Percentiles rank a stretch among this genome's conserved stretches.
These are phyloP conservation scores for Boletus pseudopeckii DNA, from an alignment of 768 basidiomycete genomes.

Conservation along the genomic window DNA sequence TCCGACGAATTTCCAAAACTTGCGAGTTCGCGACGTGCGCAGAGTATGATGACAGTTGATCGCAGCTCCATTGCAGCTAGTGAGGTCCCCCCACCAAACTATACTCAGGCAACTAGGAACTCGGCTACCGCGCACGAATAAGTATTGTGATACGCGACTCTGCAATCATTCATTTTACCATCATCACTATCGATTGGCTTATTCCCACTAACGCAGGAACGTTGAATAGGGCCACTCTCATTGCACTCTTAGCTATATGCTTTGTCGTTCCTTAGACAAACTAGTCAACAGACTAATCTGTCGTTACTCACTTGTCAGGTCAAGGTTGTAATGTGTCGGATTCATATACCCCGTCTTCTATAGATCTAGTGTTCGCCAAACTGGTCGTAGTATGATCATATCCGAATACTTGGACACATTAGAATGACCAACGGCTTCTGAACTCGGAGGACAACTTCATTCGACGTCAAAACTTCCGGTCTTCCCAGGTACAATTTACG, in stretches of 20 bases:
- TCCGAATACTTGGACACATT: too few species aligned
- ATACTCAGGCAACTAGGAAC: conserved; percentile 17
- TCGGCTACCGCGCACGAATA: background rate
- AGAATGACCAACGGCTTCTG: too few species aligned
- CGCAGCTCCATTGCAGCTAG: conserved; percentile 11
- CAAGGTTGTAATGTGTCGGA: background rate
- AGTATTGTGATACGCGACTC: background rate
- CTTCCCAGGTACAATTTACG: background rate
- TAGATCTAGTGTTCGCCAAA: background rate
- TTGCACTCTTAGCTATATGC: background rate
- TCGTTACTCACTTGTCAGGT: background rate
- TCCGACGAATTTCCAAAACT: conserved; percentile 16
- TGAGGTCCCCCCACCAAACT: conserved; percentile 26
- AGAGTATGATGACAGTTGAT: background rate
- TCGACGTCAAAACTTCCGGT: background rate
- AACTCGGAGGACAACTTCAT: background rate
- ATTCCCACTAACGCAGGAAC: background rate
- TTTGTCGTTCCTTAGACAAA: background rate
- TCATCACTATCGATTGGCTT: background rate
- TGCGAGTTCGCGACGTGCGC: background rate
- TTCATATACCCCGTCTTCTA: too few species aligned
- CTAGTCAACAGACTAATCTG: background rate
- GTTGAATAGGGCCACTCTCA: background rate
- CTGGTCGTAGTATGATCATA: too few species aligned
- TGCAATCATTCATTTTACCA: background rate